Evolutionary conservation across 2,329 filamentous ascomycete genomes (phyloP), one percentile per base, ranked within the genome.

Genomic region (Thermoascus crustaceus): DNA sequence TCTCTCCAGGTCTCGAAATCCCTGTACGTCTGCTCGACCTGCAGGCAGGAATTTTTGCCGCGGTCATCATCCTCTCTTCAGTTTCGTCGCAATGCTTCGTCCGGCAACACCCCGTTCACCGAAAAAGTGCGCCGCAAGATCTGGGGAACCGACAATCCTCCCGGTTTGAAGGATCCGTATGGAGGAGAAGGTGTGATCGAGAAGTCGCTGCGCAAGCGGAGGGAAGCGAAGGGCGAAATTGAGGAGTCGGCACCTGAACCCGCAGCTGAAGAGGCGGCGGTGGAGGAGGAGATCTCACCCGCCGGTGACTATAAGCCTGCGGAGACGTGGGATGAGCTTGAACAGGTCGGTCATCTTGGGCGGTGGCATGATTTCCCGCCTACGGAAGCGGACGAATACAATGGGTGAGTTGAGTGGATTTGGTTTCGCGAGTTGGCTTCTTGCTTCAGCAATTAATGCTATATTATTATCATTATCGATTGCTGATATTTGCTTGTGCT

Each of bases 301-400:
- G 35, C 42, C 10, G 47, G 48, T 31, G 42, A 55, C 7, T 76
- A 76, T 53, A 49, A 60, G 33, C 61, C 62, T 11, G 67, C 72
- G 17, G 53, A 52, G 21, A 68, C 59, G 3, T 75, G 72, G 69
- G 59, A 73, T 35, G 70, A 68, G 0, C 53, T 82, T 39, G 64
- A 72, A 44, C 60, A 57, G 32, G 63, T 81, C 21, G 78, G 78
- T 5, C 65, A 67, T 39, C 49, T 67, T 30, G 61, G 57, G 25
- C 55, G 50, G 38, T 68, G 62, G 61, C 50, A 44, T 23, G 50
- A 65, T 26, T 41, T 56, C 14, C 58, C 59, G 23, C 50, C 58
- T 30, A 53, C 54, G 20, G 42, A 52, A 9, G 48, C 52, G 9
- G 60, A 72, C 53, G 37, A 44, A 18, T 70, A 66, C 43, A 39